Base-by-base conservation (phyloP, 2,329 filamentous ascomycete species). In the Diplodia intermedia region DNA sequence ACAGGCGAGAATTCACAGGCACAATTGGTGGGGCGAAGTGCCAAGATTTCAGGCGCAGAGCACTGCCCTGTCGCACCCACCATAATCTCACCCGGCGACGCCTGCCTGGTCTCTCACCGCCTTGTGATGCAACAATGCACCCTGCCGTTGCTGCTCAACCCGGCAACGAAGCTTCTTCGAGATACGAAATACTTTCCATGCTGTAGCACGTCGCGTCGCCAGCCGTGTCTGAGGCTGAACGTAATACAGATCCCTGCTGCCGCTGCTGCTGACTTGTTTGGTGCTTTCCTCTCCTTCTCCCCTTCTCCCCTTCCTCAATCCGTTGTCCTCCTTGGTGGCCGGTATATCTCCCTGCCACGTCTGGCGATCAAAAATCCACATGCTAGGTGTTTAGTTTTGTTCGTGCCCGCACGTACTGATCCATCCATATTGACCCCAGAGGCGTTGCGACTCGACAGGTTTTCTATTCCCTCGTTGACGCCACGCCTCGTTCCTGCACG, bases 21-120 rank as follows among this genome's bases (percentile, higher is more conserved):
- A 52, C 53, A 20, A 40, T 67, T 67, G 65, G 65, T 67, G 65
- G 65, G 65, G 65, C 65, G 65, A 57, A 57, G 31, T 50, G 54
- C 65, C 65, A 67, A 67, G 65, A 67, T 60, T 67, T 67, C 65
- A 52, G 54, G 54, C 38, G 12, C 49, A 9, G 15, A 57, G 36
- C 50, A 26, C 26, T 26, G 40, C 63, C 63, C 14, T 14, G 33
- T 26, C 47, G 47, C 47, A 11, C 18, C 7, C 57, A 20, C 60
- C 20, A n/a, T 12, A n/a, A 12, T 3, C 15, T 40, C 2, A 52
- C 57, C 57, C 43, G 57, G 18, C 43, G 31, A 38, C 38, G 26
- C 20, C 2, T 55, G 18, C 23, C 18, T 52, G n/a, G 4, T 29
- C 26, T 14, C 26, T 29, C 18, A 38, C 36, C 36, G 36, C 36